Base-by-base conservation (phyloP, 345 rosid species). In the Euphorbia peplus region DNA sequence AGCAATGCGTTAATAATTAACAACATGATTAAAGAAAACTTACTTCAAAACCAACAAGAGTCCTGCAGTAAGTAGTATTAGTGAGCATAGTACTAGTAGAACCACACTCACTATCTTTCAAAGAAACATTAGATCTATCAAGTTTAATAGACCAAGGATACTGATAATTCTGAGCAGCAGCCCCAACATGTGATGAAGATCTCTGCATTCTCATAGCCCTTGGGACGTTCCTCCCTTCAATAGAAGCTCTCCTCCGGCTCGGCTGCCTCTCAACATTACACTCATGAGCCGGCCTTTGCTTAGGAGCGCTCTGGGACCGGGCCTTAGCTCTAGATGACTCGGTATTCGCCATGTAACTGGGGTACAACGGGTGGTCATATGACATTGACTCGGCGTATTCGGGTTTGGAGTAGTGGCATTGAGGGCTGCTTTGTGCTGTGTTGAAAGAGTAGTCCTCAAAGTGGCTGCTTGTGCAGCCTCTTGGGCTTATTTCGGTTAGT, bases 71-170 rank as follows among this genome's bases (percentile, higher is more conserved):
- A 64, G 86, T 86, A 57, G 83, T 67, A 76, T 83, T 81, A 24
- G 95, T 91, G 79, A 87, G 84, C 65, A 83, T 74, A 1, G 95
- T 91, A 71, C 96, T 91, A 10, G 84, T 83, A 54, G 96, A 93
- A 79, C 97, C 97, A 5, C 91, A 85, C 68, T 91, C 97, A 13
- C 96, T 95, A 2, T 87, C 92, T 82, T 68, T 82, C 18, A 89
- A 82, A 0, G 99, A 93, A 16, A 86, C 83, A 1, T 78, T 66
- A 28, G 99, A 91, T 67, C 84, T 79, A 54, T 91, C 95, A 53
- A 91, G 96, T 85, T 89, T 89, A 35, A 88, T 72, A 24, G 90
- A 84, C 95, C 97, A 89, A 0, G 96, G 90, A 66, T 84, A 79
- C 0, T 84, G 88, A 67, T 83, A 82, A 53, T 76, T 82, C 19